phyloP scores from a whole-genome alignment of 257 asterid species.

The Jacaranda mimosifolia region DNA sequence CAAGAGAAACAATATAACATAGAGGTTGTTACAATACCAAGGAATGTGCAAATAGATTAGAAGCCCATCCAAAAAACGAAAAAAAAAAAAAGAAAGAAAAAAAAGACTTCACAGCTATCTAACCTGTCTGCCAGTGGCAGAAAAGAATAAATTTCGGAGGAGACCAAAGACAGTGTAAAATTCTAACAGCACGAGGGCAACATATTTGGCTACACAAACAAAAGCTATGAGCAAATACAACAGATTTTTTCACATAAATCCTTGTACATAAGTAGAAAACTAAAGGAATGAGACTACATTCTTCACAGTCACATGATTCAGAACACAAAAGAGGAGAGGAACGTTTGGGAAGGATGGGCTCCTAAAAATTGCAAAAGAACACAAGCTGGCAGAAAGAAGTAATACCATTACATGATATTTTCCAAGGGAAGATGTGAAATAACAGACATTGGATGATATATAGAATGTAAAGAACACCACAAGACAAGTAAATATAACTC shows the following conservation, averaged over 20 bases:
- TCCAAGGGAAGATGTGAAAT: constrained; percentile 1
- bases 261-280: constrained; percentile 4
- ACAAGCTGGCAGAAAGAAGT: constrained; percentile 11
- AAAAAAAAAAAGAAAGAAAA: too few species aligned
- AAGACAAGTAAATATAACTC: constrained; percentile 4
- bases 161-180: not conserved
- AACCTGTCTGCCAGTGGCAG: constrained; percentile 1
- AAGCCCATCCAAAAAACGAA: not conserved
- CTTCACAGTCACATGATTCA: constrained; percentile 17
- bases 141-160: constrained; percentile 6
- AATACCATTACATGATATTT: not conserved
- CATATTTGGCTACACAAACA: not conserved
- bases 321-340: constrained; percentile 4
- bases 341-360: constrained; percentile 19
- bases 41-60: not conserved
- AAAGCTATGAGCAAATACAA: constrained; percentile 16
- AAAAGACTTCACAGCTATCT: constrained; percentile 14
- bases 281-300: not conserved
- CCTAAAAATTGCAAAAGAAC: not conserved
- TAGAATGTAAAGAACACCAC: not conserved
- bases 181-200: not conserved
- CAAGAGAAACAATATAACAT: constrained; percentile 22
- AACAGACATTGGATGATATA: not conserved
- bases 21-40: constrained; percentile 25
- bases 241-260: constrained; percentile 3